Evolutionary conservation across 2,329 filamentous ascomycete genomes (phyloP).

Genomic region (Monosporascus sp.): DNA sequence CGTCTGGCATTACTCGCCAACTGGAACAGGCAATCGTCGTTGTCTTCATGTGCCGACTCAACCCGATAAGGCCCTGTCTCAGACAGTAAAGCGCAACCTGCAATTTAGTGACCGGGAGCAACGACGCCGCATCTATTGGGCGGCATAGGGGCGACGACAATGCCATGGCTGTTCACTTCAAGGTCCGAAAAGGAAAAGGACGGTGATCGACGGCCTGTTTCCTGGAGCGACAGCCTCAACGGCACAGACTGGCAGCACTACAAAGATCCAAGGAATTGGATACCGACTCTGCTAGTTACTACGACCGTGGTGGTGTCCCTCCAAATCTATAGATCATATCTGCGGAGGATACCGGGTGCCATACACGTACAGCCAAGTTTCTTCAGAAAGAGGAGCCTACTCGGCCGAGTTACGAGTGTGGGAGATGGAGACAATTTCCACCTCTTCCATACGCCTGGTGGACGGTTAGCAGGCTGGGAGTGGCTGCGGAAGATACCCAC

Average conservation of each 20-base stretch:
- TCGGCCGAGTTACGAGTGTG: conserved; percentile 85
- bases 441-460: conserved; percentile 92
- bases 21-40: too few species aligned
- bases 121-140: background rate
- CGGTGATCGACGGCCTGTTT: conserved; percentile 28
- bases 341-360: conserved; percentile 78
- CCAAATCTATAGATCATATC: conserved; percentile 65
- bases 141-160: conserved; percentile 11
- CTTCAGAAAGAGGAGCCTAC: conserved; percentile 70
- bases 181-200: conserved; percentile 17
- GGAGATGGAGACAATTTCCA: conserved; percentile 97
- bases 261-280: conserved; percentile 48
- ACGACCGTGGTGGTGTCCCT: conserved; percentile 48
- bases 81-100: background rate
- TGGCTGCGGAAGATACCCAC: conserved; percentile 74
- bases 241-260: conserved; percentile 49
- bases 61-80: background rate
- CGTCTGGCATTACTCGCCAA: too few species aligned
- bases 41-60: too few species aligned
- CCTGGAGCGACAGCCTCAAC: conserved; percentile 39
- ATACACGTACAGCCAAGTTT: conserved; percentile 68
- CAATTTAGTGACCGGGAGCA: background rate
- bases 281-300: conserved; percentile 50
- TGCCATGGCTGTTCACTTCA: conserved; percentile 27
- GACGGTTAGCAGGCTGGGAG: conserved; percentile 82